phyloP scores from a whole-genome alignment of 176 grass and related monocot species.

The Zizania latifolia region DNA sequence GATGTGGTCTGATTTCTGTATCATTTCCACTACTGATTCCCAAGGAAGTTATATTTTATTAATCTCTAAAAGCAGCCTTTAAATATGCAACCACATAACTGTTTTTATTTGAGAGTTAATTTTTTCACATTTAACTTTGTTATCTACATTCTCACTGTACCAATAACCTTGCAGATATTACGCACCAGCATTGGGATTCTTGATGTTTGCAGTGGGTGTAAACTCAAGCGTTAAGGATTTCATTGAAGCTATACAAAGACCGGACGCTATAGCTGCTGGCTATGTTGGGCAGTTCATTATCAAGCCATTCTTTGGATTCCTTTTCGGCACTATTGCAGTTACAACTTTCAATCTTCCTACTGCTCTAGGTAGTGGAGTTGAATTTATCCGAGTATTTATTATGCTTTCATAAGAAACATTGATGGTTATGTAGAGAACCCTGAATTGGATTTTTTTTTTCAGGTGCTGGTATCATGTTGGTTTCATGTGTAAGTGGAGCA shows the following conservation, averaged over 20 bases:
- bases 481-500: slow-evolving; percentile 93
- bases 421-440: neutral
- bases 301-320: slow-evolving; percentile 81
- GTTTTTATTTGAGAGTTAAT: neutral
- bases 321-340: slow-evolving; percentile 85
- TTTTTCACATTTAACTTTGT: neutral
- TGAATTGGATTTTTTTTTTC: slow-evolving; percentile 9
- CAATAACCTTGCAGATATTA: slow-evolving; percentile 63
- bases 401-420: slow-evolving; percentile 6
- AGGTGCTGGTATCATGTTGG: slow-evolving; percentile 97
- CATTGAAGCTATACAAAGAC: slow-evolving; percentile 78
- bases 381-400: neutral
- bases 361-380: slow-evolving; percentile 52
- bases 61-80: neutral
- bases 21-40: slow-evolving; percentile 3
- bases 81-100: neutral
- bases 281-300: slow-evolving; percentile 83
- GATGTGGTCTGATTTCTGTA: neutral
- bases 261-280: slow-evolving; percentile 63
- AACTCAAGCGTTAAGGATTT: slow-evolving; percentile 89
- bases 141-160: slow-evolving; percentile 4
- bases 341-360: slow-evolving; percentile 67
- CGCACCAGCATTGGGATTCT: slow-evolving; percentile 83
- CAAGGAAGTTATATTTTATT: neutral
- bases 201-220: slow-evolving; percentile 98